Conservation (phyloP, 1,284 basidiomycete species). For the Ustilago tritici region DNA sequence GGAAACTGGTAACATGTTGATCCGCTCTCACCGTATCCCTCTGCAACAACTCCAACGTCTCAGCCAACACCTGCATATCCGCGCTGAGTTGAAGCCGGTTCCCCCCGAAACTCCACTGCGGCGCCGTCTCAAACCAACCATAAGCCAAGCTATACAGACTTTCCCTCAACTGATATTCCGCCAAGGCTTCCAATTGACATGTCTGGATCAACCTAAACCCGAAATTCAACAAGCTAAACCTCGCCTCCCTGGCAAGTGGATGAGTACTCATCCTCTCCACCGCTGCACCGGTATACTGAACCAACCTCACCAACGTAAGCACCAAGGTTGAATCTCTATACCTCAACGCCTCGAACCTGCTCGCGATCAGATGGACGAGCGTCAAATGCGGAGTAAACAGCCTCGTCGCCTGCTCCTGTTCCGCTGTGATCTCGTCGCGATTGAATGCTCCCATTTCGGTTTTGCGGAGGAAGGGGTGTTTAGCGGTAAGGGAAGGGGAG, state of each 20-base stretch:
- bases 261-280: constrained; percentile 79
- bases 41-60: constrained; percentile 83
- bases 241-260: constrained; percentile 86
- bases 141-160: constrained; percentile 83
- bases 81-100: constrained; percentile 88
- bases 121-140: constrained; percentile 80
- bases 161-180: constrained; percentile 83
- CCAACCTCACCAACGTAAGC: constrained; percentile 83
- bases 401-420: constrained; percentile 78
- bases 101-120: constrained; percentile 89
- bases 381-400: constrained; percentile 81
- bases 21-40: constrained; percentile 77
- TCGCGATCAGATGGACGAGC: constrained; percentile 89
- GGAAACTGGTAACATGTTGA: constrained; percentile 57
- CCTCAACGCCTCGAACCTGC: constrained; percentile 90
- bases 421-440: constrained; percentile 83
- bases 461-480: constrained; percentile 86
- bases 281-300: constrained; percentile 74
- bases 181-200: constrained; percentile 84
- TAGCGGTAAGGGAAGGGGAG: constrained; percentile 74
- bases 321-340: constrained; percentile 88
- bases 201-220: constrained; percentile 92
- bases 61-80: constrained; percentile 86
- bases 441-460: constrained; percentile 92
- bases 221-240: constrained; percentile 89